phyloP scores from a whole-genome alignment of 495 filamentous ascomycete genomes.

The Talaromyces liani region DNA sequence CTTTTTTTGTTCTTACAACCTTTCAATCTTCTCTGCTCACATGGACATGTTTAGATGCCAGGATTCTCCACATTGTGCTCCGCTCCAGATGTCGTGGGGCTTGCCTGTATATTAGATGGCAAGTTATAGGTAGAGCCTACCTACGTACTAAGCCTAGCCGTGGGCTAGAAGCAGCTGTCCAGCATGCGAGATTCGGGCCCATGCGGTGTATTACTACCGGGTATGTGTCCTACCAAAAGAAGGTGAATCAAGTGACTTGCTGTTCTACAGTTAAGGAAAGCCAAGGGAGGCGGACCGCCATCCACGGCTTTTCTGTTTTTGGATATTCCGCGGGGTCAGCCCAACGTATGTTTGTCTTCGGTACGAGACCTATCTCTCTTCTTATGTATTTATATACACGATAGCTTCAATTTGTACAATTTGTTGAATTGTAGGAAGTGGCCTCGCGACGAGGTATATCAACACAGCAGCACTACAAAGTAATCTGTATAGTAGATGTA shows the following conservation, averaged over 20 bases:
- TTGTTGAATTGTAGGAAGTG: background rate
- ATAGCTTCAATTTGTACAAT: background rate
- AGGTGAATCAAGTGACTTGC: background rate
- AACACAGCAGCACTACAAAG: background rate
- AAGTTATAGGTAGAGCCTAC: background rate
- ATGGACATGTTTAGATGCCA: background rate
- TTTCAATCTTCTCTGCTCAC: conserved; percentile 5
- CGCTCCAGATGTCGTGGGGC: background rate
- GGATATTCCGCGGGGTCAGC: background rate
- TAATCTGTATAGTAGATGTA: background rate
- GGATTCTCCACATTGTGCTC: background rate
- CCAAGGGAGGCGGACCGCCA: background rate
- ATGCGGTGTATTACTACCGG: too few species aligned
- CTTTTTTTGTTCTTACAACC: background rate
- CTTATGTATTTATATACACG: background rate
- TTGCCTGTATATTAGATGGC: background rate
- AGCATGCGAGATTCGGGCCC: background rate
- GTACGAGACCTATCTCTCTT: background rate
- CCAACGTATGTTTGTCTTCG: too few species aligned
- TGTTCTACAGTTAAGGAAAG: background rate
- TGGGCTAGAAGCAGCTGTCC: background rate
- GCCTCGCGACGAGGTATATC: background rate
- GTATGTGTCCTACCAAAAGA: background rate
- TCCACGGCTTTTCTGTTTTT: background rate
- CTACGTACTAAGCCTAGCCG: background rate